phyloP scores from a whole-genome alignment of 1,139 yeast genomes.

The Suhomyces bokatorum region DNA sequence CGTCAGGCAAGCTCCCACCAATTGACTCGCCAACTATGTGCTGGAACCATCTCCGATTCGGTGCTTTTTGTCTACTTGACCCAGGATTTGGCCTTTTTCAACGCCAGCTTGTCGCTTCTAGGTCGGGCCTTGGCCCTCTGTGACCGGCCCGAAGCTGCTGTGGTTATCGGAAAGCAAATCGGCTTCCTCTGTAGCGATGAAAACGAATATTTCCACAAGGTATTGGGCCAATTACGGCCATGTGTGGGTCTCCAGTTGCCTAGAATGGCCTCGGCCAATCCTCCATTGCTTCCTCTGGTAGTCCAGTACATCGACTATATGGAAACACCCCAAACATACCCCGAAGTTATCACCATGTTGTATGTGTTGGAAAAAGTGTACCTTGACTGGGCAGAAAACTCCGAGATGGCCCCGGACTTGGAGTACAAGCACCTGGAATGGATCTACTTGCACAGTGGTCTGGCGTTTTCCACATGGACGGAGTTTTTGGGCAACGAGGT shows the following conservation, averaged over 20 bases:
- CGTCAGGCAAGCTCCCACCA: slow-evolving; percentile 39
- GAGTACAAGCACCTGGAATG: slow-evolving; percentile 51
- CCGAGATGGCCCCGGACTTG: slow-evolving; percentile 27
- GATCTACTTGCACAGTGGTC: slow-evolving; percentile 54
- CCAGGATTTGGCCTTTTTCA: slow-evolving; percentile 53
- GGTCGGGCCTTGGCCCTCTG: slow-evolving; percentile 49
- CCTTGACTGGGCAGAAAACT: slow-evolving; percentile 49
- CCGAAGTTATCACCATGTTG: slow-evolving; percentile 45
- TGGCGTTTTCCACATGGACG: slow-evolving; percentile 48
- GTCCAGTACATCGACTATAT: slow-evolving; percentile 39
- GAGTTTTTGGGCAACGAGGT: slow-evolving; percentile 45
- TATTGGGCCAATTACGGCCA: slow-evolving; percentile 33
- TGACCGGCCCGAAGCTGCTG: slow-evolving; percentile 36
- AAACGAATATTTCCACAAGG: slow-evolving; percentile 45
- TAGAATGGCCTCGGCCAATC: slow-evolving; percentile 18
- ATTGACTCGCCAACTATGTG: slow-evolving; percentile 48
- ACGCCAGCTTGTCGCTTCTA: slow-evolving; percentile 41
- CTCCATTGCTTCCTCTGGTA: slow-evolving; percentile 33
- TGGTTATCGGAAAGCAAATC: slow-evolving; percentile 48
- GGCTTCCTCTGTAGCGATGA: slow-evolving; percentile 52
- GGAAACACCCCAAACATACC: slow-evolving; percentile 35
- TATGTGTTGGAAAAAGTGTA: slow-evolving; percentile 54
- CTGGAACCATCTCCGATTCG: slow-evolving; percentile 45
- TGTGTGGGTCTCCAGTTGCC: slow-evolving; percentile 19
- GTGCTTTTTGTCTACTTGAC: slow-evolving; percentile 45